Conservation (phyloP, 306 rosid species). For the Benincasa hispida region DNA sequence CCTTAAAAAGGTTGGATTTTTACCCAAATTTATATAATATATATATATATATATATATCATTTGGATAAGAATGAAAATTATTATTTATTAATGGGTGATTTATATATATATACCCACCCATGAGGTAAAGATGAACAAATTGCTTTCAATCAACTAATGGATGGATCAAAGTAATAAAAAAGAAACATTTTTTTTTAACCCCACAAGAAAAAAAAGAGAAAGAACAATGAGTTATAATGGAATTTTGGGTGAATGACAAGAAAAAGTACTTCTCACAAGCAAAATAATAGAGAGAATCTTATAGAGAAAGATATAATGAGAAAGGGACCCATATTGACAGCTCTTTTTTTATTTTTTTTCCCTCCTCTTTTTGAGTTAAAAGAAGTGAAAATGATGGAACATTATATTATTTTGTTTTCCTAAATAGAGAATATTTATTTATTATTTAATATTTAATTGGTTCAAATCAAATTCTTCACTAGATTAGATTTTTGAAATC, state of each 20-base stretch:
- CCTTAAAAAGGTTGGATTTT: background rate
- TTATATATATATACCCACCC: background rate
- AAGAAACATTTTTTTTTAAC: background rate
- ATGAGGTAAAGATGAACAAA: background rate
- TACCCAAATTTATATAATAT: no score
- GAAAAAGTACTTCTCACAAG: constrained; percentile 44
- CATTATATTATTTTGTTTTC: background rate
- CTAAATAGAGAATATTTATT: background rate
- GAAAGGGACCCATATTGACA: constrained; percentile 38
- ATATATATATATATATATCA: no score
- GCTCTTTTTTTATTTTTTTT: constrained; percentile 17
- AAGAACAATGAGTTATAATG: constrained; percentile 19
- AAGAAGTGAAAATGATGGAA: constrained; percentile 6
- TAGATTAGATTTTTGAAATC: constrained; percentile 4
- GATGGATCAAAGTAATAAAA: background rate
- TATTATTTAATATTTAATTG: background rate
- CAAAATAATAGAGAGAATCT: constrained; percentile 77
- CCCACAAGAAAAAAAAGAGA: background rate
- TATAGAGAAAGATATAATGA: constrained; percentile 43
- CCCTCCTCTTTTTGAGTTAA: background rate
- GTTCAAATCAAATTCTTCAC: background rate
- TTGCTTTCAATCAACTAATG: background rate
- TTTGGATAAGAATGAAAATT: background rate
- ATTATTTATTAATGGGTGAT: background rate
- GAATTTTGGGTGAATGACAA: constrained; percentile 36